A percentile compares a stretch with the other conserved stretches of the same genome.
phyloP scores from a whole-genome alignment of 495 filamentous ascomycete genomes.

The Penicillium bovifimosum region DNA sequence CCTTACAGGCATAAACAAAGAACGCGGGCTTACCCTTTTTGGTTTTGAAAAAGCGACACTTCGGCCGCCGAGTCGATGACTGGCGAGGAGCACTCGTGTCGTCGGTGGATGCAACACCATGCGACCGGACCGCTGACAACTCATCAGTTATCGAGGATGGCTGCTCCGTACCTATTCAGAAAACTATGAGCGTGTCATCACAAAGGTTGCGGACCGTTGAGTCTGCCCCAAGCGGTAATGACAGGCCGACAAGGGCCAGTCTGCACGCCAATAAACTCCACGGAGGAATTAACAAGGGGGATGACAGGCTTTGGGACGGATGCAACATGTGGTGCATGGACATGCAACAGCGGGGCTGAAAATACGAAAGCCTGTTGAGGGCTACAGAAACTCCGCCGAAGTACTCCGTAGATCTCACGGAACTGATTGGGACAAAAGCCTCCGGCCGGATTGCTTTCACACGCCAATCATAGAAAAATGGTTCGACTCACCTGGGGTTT shows the following conservation, averaged over 20 bases:
- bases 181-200: conserved; percentile 35
- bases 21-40: conserved; percentile 21
- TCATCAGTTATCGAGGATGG: conserved; percentile 19
- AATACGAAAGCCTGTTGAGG: conserved; percentile 5
- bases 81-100: conserved; percentile 14
- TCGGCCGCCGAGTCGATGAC: conserved; percentile 18
- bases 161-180: conserved; percentile 16
- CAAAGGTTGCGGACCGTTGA: conserved; percentile 28
- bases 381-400: not conserved
- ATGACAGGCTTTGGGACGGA: conserved; percentile 8
- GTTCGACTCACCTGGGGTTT: conserved; percentile 17
- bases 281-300: not conserved
- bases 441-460: not conserved
- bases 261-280: conserved; percentile 8
- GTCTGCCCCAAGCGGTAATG: conserved; percentile 13
- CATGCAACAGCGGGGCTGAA: conserved; percentile 5
- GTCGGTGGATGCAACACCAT: conserved; percentile 21
- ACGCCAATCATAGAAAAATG: conserved; percentile 8
- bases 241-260: conserved; percentile 6
- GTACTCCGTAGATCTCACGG: conserved; percentile 8
- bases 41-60: conserved; percentile 27
- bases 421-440: conserved; percentile 9
- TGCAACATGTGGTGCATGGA: conserved; percentile 10
- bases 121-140: conserved; percentile 31
- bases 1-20: conserved; percentile 6